phyloP scores from a whole-genome alignment of 2,329 filamentous ascomycete species.

The Stylonectria norvegica region DNA sequence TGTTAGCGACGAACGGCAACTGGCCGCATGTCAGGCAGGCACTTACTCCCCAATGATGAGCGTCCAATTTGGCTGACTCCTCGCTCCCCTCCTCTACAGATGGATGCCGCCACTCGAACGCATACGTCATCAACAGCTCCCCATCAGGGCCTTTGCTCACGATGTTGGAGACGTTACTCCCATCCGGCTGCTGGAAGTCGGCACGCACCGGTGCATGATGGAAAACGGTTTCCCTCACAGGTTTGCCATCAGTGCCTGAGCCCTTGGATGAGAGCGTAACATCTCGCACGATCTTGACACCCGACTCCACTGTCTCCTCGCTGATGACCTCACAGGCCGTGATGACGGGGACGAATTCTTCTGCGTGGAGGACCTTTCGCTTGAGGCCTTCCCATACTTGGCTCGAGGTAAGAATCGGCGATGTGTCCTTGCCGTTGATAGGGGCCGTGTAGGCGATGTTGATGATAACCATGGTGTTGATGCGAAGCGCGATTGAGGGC shows the following conservation, averaged over 20 bases:
- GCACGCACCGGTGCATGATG: slow-evolving; percentile 32
- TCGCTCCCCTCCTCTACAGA: slow-evolving; percentile 27
- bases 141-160: slow-evolving; percentile 29
- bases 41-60: slow-evolving; percentile 20
- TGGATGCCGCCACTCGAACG: slow-evolving; percentile 35
- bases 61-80: slow-evolving; percentile 22
- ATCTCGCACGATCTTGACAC: slow-evolving; percentile 25
- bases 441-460: slow-evolving; percentile 33
- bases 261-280: slow-evolving; percentile 25
- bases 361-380: slow-evolving; percentile 33
- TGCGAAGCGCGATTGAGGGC: no score
- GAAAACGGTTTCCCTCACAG: slow-evolving; percentile 30
- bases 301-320: slow-evolving; percentile 18
- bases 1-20: not conserved
- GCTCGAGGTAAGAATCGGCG: slow-evolving; percentile 26
- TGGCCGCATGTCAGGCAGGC: not conserved
- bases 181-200: slow-evolving; percentile 35
- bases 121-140: slow-evolving; percentile 33
- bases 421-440: slow-evolving; percentile 33
- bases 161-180: slow-evolving; percentile 34
- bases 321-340: slow-evolving; percentile 29
- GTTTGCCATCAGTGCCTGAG: slow-evolving; percentile 2
- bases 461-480: slow-evolving; percentile 32
- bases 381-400: slow-evolving; percentile 37
- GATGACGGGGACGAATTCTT: slow-evolving; percentile 39